Conservation (phyloP, 1,139 yeast species). For the Yamadazyma songkhlaensis region DNA sequence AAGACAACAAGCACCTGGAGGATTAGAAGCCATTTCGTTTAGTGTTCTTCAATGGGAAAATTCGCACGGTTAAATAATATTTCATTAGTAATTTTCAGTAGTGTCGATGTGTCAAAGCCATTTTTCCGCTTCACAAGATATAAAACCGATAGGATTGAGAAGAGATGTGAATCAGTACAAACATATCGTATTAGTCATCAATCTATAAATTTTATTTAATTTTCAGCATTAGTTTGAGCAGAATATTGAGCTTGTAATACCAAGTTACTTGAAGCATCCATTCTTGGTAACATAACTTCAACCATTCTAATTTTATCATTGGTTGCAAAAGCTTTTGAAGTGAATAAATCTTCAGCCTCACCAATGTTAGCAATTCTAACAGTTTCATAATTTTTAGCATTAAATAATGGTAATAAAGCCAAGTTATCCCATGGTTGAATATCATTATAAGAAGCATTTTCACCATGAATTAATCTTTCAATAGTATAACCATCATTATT, state of each 20-base stretch:
- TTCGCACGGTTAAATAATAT: no score
- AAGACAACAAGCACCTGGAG: slow-evolving; percentile 51
- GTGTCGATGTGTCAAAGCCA: no score
- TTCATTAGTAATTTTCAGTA: no score
- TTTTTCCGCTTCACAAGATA: no score
- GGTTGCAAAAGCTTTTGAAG: slow-evolving; percentile 50
- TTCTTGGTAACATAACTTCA: slow-evolving; percentile 73
- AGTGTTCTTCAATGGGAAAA: neutral
- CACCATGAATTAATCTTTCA: slow-evolving; percentile 86
- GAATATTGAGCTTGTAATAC: slow-evolving; percentile 71
- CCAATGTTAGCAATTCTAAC: slow-evolving; percentile 59
- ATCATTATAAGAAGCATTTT: slow-evolving; percentile 70
- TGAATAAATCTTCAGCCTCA: slow-evolving; percentile 61
- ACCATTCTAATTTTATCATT: slow-evolving; percentile 71
- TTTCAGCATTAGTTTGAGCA: slow-evolving; percentile 56
- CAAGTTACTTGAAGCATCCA: slow-evolving; percentile 80
- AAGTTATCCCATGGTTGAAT: slow-evolving; percentile 82
- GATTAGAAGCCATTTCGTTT: slow-evolving; percentile 50
- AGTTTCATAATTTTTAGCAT: slow-evolving; percentile 60
- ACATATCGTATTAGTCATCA: neutral
- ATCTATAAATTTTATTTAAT: slow-evolving; percentile 2
- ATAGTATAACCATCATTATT: slow-evolving; percentile 89
- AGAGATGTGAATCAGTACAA: neutral
- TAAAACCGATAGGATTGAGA: neutral
- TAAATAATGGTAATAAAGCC: slow-evolving; percentile 65